Evolutionary conservation across 2,329 filamentous ascomycete genomes (phyloP).

Genomic region (Lachnellula suecica): DNA sequence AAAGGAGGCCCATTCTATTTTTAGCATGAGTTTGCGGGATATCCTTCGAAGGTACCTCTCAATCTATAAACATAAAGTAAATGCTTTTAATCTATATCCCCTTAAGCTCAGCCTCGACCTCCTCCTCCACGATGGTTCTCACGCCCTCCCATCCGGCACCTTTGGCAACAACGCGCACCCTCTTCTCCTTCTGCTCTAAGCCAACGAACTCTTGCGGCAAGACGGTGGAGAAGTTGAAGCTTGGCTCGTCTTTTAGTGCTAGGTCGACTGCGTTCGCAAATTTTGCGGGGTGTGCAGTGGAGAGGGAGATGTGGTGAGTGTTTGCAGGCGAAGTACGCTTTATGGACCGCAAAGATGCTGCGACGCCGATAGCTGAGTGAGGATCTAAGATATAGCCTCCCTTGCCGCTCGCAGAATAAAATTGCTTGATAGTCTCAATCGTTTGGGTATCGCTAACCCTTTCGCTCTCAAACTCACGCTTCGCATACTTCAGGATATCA

Average conservation of each 20-base stretch:
- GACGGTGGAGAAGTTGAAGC: constrained; percentile 76
- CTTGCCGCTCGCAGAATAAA: constrained; percentile 44
- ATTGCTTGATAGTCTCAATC: constrained; percentile 60
- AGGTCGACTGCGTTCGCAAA: constrained; percentile 83
- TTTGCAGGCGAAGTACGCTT: constrained; percentile 46
- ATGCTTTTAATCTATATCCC: constrained; percentile 1
- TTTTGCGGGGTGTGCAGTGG: constrained; percentile 95
- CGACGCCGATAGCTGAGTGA: constrained; percentile 84
- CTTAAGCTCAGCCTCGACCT: constrained; percentile 66
- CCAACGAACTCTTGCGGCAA: constrained; percentile 81
- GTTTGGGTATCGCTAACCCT: constrained; percentile 66
- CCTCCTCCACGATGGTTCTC: constrained; percentile 69
- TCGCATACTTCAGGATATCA: constrained; percentile 69
- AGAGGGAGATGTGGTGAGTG: constrained; percentile 73
- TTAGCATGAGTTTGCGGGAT: no score
- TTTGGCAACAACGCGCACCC: constrained; percentile 68
- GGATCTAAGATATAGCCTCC: constrained; percentile 85
- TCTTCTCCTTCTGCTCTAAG: constrained; percentile 71
- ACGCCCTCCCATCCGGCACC: constrained; percentile 69
- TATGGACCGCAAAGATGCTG: constrained; percentile 71
- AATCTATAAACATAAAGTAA: background rate
- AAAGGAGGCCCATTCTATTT: background rate
- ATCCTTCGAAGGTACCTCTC: no score
- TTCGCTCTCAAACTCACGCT: constrained; percentile 79
- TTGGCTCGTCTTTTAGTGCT: constrained; percentile 69